Percentiles rank a stretch among this genome's conserved stretches.
phyloP scores from a whole-genome alignment of 1,284 basidiomycete genomes.

The Ceratobasidium papillatum region DNA sequence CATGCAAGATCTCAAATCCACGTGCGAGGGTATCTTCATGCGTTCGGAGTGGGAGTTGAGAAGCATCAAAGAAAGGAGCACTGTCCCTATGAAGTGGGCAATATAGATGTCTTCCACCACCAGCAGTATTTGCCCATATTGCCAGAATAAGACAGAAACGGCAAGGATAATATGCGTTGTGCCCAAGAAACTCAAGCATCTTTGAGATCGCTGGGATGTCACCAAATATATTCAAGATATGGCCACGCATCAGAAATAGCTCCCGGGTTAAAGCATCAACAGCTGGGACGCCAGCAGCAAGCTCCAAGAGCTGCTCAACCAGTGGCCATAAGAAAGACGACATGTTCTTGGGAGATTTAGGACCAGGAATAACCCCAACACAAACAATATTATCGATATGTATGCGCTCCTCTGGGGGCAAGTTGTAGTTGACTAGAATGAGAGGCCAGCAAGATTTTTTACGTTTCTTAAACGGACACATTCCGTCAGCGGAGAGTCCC shows the following conservation, averaged over 20 bases:
- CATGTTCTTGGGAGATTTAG: constrained; percentile 40
- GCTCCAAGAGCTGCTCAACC: constrained; percentile 28
- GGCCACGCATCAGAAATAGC: constrained; percentile 38
- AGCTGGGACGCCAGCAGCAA: constrained; percentile 37
- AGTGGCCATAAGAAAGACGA: constrained; percentile 43
- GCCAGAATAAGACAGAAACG: constrained; percentile 39
- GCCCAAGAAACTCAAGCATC: constrained; percentile 42
- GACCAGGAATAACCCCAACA: constrained; percentile 44
- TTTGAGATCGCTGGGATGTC: constrained; percentile 43
- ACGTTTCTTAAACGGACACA: constrained; percentile 33
- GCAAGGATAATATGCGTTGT: constrained; percentile 41
- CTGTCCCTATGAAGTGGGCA: constrained; percentile 24
- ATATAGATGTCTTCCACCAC: constrained; percentile 22
- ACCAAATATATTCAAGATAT: constrained; percentile 37
- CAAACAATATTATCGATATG: constrained; percentile 40
- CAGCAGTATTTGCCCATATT: background rate
- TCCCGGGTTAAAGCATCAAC: constrained; percentile 7
- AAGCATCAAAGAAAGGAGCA: background rate
- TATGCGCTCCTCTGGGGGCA: constrained; percentile 34
- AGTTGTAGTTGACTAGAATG: constrained; percentile 44
- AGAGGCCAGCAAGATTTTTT: constrained; percentile 50
- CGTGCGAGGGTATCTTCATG: no score
- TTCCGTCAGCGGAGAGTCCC: constrained; percentile 48
- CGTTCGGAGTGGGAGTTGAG: constrained; percentile 39
- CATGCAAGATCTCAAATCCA: constrained; percentile 8